Conservation (phyloP, 805 yeast genomes). For the Myxozyma udenii region DNA sequence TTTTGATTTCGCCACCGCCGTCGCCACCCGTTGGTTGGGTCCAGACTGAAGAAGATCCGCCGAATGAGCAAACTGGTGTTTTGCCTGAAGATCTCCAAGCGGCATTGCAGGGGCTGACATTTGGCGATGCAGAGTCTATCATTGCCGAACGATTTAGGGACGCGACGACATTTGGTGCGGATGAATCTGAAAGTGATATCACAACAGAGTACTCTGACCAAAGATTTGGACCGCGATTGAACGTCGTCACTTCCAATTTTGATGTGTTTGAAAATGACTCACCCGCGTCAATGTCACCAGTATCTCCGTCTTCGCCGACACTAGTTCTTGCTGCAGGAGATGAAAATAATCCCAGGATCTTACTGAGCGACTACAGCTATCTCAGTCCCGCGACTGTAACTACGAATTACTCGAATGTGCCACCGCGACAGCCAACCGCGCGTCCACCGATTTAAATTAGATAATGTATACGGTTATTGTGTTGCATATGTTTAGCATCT, state of each 20-base stretch:
- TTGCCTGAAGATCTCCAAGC: slow-evolving; percentile 16
- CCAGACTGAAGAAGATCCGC: slow-evolving; percentile 29
- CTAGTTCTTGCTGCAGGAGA: not conserved
- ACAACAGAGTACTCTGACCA: too few relatives aligned
- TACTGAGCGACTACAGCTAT: not conserved
- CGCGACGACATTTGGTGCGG: not conserved
- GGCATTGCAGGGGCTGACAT: slow-evolving; percentile 14
- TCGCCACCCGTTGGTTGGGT: slow-evolving; percentile 35
- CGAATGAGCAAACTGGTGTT: slow-evolving; percentile 26
- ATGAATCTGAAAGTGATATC: not conserved
- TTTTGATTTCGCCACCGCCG: slow-evolving; percentile 34
- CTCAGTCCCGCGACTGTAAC: not conserved
- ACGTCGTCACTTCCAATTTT: not conserved
- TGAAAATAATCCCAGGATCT: not conserved
- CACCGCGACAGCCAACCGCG: not conserved
- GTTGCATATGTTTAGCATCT: too few relatives aligned
- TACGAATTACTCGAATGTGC: not conserved
- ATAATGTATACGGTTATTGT: too few relatives aligned
- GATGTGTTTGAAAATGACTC: not conserved
- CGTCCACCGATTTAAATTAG: not conserved
- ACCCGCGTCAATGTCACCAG: not conserved
- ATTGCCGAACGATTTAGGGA: not conserved
- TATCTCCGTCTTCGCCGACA: not conserved
- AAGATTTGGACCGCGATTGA: too few relatives aligned
- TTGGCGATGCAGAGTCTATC: not conserved